Conservation (phyloP, 1,284 basidiomycete species). For the Phellinidium pouzarii region DNA sequence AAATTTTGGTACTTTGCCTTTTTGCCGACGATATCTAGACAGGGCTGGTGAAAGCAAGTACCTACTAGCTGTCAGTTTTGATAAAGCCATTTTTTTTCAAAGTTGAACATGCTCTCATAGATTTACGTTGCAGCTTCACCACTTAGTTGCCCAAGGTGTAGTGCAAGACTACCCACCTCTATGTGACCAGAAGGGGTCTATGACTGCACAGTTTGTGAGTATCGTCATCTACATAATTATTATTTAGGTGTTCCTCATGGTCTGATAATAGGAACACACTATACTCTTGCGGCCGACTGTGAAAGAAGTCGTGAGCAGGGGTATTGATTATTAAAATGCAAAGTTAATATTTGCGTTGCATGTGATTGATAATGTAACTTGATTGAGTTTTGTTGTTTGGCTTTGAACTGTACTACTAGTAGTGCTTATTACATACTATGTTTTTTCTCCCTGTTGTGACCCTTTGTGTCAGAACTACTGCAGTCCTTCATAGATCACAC, state of each 20-base stretch:
- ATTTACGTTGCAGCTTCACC: constrained; percentile 61
- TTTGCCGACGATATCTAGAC: constrained; percentile 93
- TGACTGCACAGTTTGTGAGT: constrained; percentile 92
- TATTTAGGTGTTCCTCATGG: not conserved
- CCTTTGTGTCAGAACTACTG: not conserved
- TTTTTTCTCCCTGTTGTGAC: not conserved
- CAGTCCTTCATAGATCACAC: not conserved
- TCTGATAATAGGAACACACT: constrained; percentile 71
- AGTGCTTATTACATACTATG: not conserved
- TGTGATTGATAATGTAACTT: not conserved
- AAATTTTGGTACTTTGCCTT: constrained; percentile 94
- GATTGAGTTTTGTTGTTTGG: not conserved
- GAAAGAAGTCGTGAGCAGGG: constrained; percentile 93
- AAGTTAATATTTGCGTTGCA: not conserved
- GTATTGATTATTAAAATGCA: constrained; percentile 73
- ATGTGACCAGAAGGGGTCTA: constrained; percentile 71
- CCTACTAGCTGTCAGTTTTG: constrained; percentile 69
- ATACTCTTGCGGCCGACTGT: constrained; percentile 86
- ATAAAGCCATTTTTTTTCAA: constrained; percentile 6
- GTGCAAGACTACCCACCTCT: constrained; percentile 96
- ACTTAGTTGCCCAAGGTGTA: constrained; percentile 83
- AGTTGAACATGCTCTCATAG: constrained; percentile 4
- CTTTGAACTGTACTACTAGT: not conserved
- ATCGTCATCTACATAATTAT: constrained; percentile 2
- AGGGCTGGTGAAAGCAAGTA: constrained; percentile 93